Base-by-base conservation (phyloP, 1,139 yeast genomes). In the Nadsonia commutata region DNA sequence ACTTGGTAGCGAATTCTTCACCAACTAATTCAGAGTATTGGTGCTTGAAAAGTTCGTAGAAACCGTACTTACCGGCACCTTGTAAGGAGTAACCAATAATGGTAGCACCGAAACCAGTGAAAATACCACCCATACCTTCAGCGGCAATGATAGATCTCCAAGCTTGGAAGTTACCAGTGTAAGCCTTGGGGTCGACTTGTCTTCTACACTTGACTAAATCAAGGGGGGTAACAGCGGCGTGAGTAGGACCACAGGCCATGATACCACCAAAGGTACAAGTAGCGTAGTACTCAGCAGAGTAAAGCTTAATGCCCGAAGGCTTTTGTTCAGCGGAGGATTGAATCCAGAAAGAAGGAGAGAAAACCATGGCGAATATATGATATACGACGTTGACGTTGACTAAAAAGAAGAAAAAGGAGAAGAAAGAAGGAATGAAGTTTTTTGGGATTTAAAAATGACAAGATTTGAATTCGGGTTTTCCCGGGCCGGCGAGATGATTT, bases 51-150 rank as follows among this genome's bases (percentile, higher is more conserved):
- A 68, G 72, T 65, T 88, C 96, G 65, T 88, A 88, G 64, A 85
- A 80, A 39, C 97, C 96, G 65, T 86, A 88, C 66, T 88, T 88
- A 56, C 95, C 95, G 47, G 95, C 94, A 56, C 97, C 96, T 66
- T 88, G 97, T 56, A 85, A 67, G 13, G 95, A 79, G 66, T 88
- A 88, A 38, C 96, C 96, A 49, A 86, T 71, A 51, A 82, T 75
- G 3, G 96, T 88, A 40, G 96, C 95, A 40, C 94, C 93, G 52
- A 84, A 59, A 55, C 96, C 96, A 18, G 94, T 80, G 64, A 76
- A 80, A 47, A 86, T 68, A 43, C 84, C 86, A 47, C 75, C 76
- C 41, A 68, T 43, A 36, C 97, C 96, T 59, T 76, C 80, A 22
- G 78, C 71, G 54, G 72, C 74, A 53, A 83, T 61, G 57, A 88